These are phyloP conservation scores for Paratinospora sagittata DNA, from an alignment of 164 flowering plant genomes.

Conservation along the genomic window DNA sequence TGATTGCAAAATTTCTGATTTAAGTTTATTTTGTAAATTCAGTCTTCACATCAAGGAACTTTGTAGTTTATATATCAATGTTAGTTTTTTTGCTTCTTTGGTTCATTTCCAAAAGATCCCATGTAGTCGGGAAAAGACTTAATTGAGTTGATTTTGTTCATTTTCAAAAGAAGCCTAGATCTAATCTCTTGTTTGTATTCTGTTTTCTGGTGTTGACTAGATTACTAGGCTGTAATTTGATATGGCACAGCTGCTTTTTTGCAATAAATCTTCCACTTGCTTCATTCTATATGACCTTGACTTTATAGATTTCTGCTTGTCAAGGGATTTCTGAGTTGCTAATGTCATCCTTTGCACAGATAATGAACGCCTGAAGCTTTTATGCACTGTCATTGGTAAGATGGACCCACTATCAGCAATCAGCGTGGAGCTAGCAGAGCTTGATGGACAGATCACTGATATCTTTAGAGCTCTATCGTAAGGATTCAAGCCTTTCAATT, in stretches of 20 bases:
- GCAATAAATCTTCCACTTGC: neutral
- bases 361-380: neutral
- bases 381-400: too few species aligned
- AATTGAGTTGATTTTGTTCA: too few species aligned
- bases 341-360: constrained; percentile 2
- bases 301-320: neutral
- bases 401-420: too few species aligned
- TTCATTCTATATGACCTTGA: neutral
- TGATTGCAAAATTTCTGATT: neutral
- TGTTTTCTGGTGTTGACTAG: neutral
- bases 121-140: too few species aligned
- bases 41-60: neutral
- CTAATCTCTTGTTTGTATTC: neutral
- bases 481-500: constrained; percentile 21
- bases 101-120: neutral
- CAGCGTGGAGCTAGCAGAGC: too few species aligned
- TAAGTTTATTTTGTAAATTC: neutral
- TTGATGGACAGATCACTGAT: constrained; percentile 73
- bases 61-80: neutral
- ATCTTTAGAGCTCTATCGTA: constrained; percentile 87
- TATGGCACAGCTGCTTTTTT: neutral
- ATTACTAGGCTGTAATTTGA: neutral
- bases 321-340: neutral
- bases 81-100: neutral
- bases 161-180: neutral